Evolutionary conservation across 2,329 filamentous ascomycete genomes (phyloP), one percentile per base, ranked within the genome.

Genomic region (Endocalyx cinctus): DNA sequence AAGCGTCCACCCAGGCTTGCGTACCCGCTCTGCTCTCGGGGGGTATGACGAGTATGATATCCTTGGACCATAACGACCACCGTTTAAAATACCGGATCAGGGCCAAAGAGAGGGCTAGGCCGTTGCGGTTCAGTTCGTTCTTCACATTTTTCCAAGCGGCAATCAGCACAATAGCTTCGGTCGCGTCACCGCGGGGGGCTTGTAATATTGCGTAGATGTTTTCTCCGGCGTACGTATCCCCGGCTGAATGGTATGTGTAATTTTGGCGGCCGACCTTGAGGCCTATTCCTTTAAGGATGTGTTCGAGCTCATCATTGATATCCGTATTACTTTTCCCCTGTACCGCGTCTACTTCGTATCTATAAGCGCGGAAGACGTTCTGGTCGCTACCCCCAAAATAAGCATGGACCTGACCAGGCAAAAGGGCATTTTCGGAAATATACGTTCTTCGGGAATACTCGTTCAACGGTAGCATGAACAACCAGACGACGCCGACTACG

Each of bases 1-100:
- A 98, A 2, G 92, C 92, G 54, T 96, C 89, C 7, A 96, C 87
- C 92, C 92, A 98, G 16, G 92, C 92, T 57, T 97, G 89, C 1
- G 88, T 87, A 1, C 90, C 92, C 10, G 86, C 84, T 38, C 82
- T 84, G 58, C 87, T 94, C 61, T 98, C 92, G 0, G 86, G 82
- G 0, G 92, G 82, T 29, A 98, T 74, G 5, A 98, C 64, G 48
- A 98, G 79, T 38, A 98, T 90, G 47, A 98, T 95, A 58, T 98
- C 92, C 62, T 98, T 98, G 38, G 89, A 96, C 92, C 92, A 98
- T 17, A 98, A 72, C 33, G 88, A 96, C 92, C 92, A 98, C 48
- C 84, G 79, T 62, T 94, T 95, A 66, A 98, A 97, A 63, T 98
- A 98, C 46, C 92, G 79, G 17, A 87, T 86, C 47, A 98, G 64